Percentiles rank a stretch among this genome's conserved stretches.
Conservation (phyloP, 2,329 filamentous ascomycete species). For the Fusarium sp. region DNA sequence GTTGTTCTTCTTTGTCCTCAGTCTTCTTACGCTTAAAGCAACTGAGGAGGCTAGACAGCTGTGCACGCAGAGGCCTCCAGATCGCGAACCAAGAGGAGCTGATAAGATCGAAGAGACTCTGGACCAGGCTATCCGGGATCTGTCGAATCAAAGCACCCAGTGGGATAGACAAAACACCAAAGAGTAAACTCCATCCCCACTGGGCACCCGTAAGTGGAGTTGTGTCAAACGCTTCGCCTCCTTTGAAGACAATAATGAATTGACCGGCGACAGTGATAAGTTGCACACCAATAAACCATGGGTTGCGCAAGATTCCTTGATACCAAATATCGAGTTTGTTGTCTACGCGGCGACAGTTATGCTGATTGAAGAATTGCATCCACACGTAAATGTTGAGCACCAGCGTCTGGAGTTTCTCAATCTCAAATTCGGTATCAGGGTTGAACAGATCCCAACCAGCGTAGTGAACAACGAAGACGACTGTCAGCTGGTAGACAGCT, state of each 20-base stretch:
- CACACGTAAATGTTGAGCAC: constrained; percentile 91
- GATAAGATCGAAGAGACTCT: constrained; percentile 45
- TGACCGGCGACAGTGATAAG: constrained; percentile 78
- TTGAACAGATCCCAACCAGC: constrained; percentile 71
- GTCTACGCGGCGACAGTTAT: constrained; percentile 84
- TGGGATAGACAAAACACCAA: constrained; percentile 78
- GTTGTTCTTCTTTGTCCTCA: constrained; percentile 30
- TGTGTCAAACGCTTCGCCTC: constrained; percentile 77
- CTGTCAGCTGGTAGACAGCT: constrained; percentile 71
- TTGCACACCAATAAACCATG: constrained; percentile 81
- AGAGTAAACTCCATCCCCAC: constrained; percentile 79
- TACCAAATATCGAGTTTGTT: constrained; percentile 86
- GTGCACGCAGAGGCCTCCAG: constrained; percentile 33
- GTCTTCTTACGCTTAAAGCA: constrained; percentile 47
- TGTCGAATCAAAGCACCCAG: constrained; percentile 65
- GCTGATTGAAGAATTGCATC: constrained; percentile 92
- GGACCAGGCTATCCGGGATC: constrained; percentile 57
- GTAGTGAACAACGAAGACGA: constrained; percentile 74
- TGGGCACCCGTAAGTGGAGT: constrained; percentile 72
- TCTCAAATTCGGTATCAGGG: constrained; percentile 58
- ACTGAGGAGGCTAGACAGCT: constrained; percentile 28
- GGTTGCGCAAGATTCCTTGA: constrained; percentile 81
- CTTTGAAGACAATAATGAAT: constrained; percentile 80
- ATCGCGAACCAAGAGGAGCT: constrained; percentile 14
- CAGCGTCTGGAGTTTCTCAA: constrained; percentile 69